Evolutionary conservation across 805 yeast genomes (phyloP).

Genomic region (Starmerella bacillaris): DNA sequence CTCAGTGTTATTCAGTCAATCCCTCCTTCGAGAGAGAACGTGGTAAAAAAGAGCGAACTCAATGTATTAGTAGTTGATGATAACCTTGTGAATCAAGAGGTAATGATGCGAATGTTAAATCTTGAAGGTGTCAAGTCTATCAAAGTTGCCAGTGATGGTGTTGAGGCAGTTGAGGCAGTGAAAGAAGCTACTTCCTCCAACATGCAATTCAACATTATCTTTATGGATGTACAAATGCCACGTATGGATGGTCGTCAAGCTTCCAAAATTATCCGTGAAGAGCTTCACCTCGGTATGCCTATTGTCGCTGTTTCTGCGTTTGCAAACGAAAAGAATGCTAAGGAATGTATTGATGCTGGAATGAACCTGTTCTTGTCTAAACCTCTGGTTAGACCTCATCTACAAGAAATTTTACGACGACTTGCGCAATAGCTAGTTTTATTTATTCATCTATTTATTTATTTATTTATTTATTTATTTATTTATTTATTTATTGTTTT

Average conservation of each 20-base stretch:
- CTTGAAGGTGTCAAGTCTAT: slow-evolving; percentile 63
- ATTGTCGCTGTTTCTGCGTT: slow-evolving; percentile 90
- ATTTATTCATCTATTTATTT: not conserved
- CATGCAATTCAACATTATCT: slow-evolving; percentile 44
- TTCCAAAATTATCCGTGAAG: slow-evolving; percentile 50
- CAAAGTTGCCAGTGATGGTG: slow-evolving; percentile 74
- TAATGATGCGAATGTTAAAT: slow-evolving; percentile 68
- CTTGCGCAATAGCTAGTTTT: slow-evolving; percentile 3
- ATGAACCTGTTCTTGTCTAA: slow-evolving; percentile 84
- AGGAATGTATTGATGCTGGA: slow-evolving; percentile 72
- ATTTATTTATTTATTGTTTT: slow-evolving; percentile 6
- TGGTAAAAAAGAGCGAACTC: slow-evolving; percentile 4
- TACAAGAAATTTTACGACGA: slow-evolving; percentile 15
- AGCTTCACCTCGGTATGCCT: slow-evolving; percentile 45
- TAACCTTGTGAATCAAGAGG: slow-evolving; percentile 85
- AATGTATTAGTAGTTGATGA: slow-evolving; percentile 82
- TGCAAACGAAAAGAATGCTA: slow-evolving; percentile 80
- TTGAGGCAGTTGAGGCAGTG: slow-evolving; percentile 62
- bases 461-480: not conserved
- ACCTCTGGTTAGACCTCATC: slow-evolving; percentile 31
- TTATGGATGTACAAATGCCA: slow-evolving; percentile 98
- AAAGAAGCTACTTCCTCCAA: slow-evolving; percentile 26
- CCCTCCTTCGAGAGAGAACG: not conserved
- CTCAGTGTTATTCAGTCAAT: not conserved
- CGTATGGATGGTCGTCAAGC: slow-evolving; percentile 77